Evolutionary conservation across 2,329 filamentous ascomycete species (phyloP), one percentile per base, ranked within the genome.

Genomic region (Monilinia polystroma): DNA sequence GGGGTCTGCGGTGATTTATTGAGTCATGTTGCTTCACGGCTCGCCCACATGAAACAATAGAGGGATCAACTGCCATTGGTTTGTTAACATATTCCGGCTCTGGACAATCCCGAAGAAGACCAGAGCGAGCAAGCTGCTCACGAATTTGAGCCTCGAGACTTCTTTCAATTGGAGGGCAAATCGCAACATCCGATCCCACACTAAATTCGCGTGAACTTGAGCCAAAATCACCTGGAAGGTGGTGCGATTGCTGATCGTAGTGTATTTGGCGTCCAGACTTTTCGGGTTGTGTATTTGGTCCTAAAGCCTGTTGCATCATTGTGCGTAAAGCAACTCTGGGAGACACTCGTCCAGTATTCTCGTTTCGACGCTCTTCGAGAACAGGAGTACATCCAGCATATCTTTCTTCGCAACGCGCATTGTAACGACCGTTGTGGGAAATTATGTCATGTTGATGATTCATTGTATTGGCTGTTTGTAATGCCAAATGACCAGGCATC

Each of bases 41-140:
- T 49, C 47, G 47, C 49, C 23, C 62, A 58, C 70, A 75, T 23
- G 67, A 70, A 18, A 67, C 57, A 20, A 72, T 35, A 29, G 74
- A 73, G 66, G 76, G 71, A 56, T 73, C 70, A 68, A 65, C 45
- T 18, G 20, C 26, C 45, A 62, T 59, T 23, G 64, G 57, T 20
- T 23, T 62, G 20, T 23, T 62, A 12, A 66, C 49, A 38, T 66
- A 66, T 53, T 66, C 57, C 11, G 64, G 64, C 32, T 65, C 63
- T 4, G 63, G 63, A 41, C 63, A 65, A 58, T 65, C 63, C 5
- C 63, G 63, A 23, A 65, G 63, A 23, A 65, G 53, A 38, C 63
- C 63, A 11, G 52, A 58, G 20, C 63, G 63, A 58, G 63, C 63
- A 59, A 65, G 63, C 32, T 38, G 55, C 43, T 65, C 41, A 32